phyloP scores from a whole-genome alignment of 2,329 filamentous ascomycete genomes.

The Dendrostoma leiphaemia region DNA sequence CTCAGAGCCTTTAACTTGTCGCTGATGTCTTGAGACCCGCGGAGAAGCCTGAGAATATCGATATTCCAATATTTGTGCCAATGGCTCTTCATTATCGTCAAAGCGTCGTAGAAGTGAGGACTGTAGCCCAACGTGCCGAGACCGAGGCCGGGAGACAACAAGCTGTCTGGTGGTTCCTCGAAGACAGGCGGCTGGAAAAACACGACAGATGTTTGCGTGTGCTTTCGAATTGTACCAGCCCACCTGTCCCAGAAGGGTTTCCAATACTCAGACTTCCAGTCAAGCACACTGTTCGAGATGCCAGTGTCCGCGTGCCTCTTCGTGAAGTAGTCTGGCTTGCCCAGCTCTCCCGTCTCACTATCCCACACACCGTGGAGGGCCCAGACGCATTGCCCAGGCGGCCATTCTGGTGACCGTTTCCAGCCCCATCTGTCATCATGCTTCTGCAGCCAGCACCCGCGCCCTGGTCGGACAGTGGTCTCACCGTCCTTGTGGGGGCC shows the following conservation, averaged over 20 bases:
- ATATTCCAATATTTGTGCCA: slow-evolving; percentile 26
- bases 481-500: slow-evolving; percentile 23
- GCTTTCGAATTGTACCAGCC: slow-evolving; percentile 15
- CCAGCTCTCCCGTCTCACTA: slow-evolving; percentile 19
- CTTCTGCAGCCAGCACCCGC: slow-evolving; percentile 21
- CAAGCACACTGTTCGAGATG: slow-evolving; percentile 13
- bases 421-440: slow-evolving; percentile 24
- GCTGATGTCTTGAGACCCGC: slow-evolving; percentile 21
- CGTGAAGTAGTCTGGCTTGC: slow-evolving; percentile 20
- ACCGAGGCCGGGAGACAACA: slow-evolving; percentile 4
- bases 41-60: slow-evolving; percentile 23
- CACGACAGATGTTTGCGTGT: slow-evolving; percentile 14
- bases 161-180: slow-evolving; percentile 18
- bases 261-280: slow-evolving; percentile 24
- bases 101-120: slow-evolving; percentile 25
- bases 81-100: slow-evolving; percentile 25
- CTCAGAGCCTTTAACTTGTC: slow-evolving; percentile 21
- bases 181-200: slow-evolving; percentile 24
- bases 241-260: slow-evolving; percentile 21
- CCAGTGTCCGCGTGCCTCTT: slow-evolving; percentile 14
- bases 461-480: slow-evolving; percentile 15
- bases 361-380: slow-evolving; percentile 25
- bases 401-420: slow-evolving; percentile 19
- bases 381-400: slow-evolving; percentile 24
- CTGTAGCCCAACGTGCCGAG: slow-evolving; percentile 20